These are phyloP conservation scores for Ceratobasidium sp. DNA, from an alignment of 1,284 basidiomycete species.

Conservation along the genomic window DNA sequence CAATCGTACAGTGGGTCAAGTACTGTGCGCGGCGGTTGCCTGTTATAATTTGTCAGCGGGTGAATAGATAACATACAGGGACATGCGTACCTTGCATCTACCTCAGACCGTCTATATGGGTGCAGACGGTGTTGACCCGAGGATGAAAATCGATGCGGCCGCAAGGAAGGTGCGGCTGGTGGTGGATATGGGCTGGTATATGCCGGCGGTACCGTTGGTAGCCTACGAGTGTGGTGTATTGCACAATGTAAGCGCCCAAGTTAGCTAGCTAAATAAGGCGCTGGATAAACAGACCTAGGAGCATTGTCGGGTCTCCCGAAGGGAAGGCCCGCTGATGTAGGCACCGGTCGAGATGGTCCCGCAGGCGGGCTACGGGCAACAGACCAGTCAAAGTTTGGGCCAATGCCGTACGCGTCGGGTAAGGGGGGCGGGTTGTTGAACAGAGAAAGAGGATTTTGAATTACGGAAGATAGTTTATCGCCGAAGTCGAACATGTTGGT, in stretches of 20 bases:
- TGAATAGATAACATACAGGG: neutral
- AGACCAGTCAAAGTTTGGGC: slow-evolving; percentile 5
- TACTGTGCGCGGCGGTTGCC: neutral
- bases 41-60: neutral
- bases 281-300: neutral
- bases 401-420: neutral
- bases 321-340: too few species aligned
- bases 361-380: neutral
- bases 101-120: neutral
- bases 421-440: slow-evolving; percentile 6
- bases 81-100: neutral
- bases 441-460: neutral
- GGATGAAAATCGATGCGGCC: neutral
- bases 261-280: too few species aligned
- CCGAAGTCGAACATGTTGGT: neutral
- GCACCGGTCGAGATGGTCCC: too few species aligned
- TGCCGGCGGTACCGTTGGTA: neutral
- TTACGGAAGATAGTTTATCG: neutral
- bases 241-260: too few species aligned
- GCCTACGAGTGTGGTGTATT: neutral
- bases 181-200: neutral
- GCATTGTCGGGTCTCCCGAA: neutral
- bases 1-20: neutral
- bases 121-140: neutral
- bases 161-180: neutral